Evolutionary conservation across 2,329 filamentous ascomycete species (phyloP), one percentile per base, ranked within the genome.

Genomic region (Xylaria sp.): DNA sequence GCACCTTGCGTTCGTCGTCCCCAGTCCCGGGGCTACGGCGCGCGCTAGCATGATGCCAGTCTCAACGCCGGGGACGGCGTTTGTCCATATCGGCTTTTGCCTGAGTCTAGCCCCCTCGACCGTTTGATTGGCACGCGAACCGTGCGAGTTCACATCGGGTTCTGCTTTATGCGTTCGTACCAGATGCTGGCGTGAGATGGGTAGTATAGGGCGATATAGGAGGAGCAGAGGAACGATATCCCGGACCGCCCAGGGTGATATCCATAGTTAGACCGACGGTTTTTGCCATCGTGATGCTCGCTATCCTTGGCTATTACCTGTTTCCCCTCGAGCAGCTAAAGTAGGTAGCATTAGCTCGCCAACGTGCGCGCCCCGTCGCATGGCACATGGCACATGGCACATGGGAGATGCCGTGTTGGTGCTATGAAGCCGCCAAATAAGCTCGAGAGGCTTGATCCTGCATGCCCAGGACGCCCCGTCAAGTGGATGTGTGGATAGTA

Each of bases 71-170:
- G 44, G 41, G 18, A 56, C 52, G 57, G 63, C n/a, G 57, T 48
- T 63, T 57, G 39, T 66, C 54, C 55, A 20, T 64, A 58, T 65
- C 59, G 52, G 31, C 31, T 58, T 52, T 64, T 57, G 63, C 63
- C 63, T 71, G 63, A 63, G 52, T 65, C 41, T 25, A 51, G 9
- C 28, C 52, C 66, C 64, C 65, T 67, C 55, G 44, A 5, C 48
- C 52, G 67, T 72, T 72, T 69, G 67, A 69, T 72, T 70, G 52
- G 60, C 70, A 70, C 59, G 46, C 62, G 67, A 67, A 64, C 70
- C 69, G 67, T 69, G 69, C 63, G 60, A 69, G 64, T 20, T 41
- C 63, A 55, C 13, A n/a, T 56, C 48, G 52, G 34, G 69, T 70
- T 59, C 10, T 65, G 31, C 58, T 61, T 52, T 52, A 66, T 66